phyloP scores from a whole-genome alignment of 2,329 filamentous ascomycete genomes.

The Dothistroma pini region DNA sequence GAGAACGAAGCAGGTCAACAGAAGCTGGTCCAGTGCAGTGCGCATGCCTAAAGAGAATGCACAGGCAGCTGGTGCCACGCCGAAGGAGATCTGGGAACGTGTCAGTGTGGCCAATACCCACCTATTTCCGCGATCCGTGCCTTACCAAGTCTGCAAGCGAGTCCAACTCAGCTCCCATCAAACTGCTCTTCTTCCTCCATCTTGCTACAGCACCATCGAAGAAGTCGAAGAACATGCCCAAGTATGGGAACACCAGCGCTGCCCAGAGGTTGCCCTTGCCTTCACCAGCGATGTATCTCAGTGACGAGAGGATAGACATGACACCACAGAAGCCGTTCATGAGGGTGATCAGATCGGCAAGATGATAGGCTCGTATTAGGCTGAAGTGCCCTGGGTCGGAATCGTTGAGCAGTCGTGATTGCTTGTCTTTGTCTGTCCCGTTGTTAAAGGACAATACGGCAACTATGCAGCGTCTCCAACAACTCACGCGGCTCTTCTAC shows the following conservation, averaged over 20 bases:
- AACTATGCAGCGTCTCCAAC: background rate
- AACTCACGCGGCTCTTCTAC: constrained; percentile 42
- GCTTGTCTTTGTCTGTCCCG: constrained; percentile 63
- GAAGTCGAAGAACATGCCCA: constrained; percentile 95
- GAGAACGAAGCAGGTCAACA: constrained; percentile 85
- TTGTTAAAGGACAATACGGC: constrained; percentile 18
- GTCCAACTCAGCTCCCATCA: constrained; percentile 98
- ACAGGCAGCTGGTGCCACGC: constrained; percentile 79
- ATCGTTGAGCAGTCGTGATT: constrained; percentile 66
- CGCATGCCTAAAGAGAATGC: constrained; percentile 88
- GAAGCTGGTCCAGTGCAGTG: constrained; percentile 75
- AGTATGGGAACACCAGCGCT: constrained; percentile 82
- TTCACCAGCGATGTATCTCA: constrained; percentile 84
- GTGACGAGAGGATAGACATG: constrained; percentile 92
- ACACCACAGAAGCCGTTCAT: constrained; percentile 87
- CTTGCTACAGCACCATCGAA: constrained; percentile 95
- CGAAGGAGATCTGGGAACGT: constrained; percentile 79
- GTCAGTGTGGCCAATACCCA: background rate
- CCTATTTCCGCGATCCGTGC: constrained; percentile 1
- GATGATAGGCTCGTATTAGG: constrained; percentile 60
- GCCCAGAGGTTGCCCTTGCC: constrained; percentile 70
- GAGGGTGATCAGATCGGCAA: constrained; percentile 76
- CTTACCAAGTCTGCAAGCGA: constrained; percentile 89
- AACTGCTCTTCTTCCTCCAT: constrained; percentile 92
- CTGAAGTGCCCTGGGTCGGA: constrained; percentile 67